Conservation (phyloP, 2,329 filamentous ascomycete species). For the Xylariaceae sp. region DNA sequence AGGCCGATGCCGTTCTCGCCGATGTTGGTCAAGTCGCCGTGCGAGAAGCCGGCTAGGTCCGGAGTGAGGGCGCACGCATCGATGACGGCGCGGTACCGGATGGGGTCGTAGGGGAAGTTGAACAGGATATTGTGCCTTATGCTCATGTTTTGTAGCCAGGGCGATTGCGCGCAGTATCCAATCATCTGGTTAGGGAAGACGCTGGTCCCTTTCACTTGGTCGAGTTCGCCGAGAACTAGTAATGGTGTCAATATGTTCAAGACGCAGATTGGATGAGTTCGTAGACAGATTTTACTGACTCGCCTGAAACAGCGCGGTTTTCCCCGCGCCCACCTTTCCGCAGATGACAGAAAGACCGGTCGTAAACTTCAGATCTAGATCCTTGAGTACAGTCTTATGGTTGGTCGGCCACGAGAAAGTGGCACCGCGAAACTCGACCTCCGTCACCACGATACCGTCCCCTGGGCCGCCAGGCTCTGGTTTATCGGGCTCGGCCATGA, state of each 20-base stretch:
- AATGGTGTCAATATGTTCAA: too few relatives aligned
- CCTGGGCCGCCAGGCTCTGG: conserved; percentile 41
- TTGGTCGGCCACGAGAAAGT: conserved; percentile 77
- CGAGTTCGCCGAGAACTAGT: conserved; percentile 55
- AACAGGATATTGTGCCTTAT: conserved; percentile 62
- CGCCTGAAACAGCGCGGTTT: conserved; percentile 55
- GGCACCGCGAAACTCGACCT: conserved; percentile 55
- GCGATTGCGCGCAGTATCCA: conserved; percentile 54
- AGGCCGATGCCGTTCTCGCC: conserved; percentile 59
- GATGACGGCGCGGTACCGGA: conserved; percentile 53
- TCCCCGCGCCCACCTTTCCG: conserved; percentile 56
- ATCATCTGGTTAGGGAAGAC: conserved; percentile 45
- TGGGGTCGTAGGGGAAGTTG: conserved; percentile 48
- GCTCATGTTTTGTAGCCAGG: conserved; percentile 62
- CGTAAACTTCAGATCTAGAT: conserved; percentile 42
- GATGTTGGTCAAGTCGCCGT: conserved; percentile 53
- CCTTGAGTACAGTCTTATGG: conserved; percentile 43
- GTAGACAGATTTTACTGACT: conserved; percentile 18
- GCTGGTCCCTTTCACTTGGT: conserved; percentile 53
- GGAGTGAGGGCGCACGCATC: conserved; percentile 54
- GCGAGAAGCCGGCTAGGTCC: conserved; percentile 51
- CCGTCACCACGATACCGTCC: too few relatives aligned
- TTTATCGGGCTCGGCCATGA: conserved; percentile 82
- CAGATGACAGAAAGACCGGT: conserved; percentile 50
- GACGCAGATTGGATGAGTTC: neutral